Conservation (phyloP, 805 yeast species). For the Myxozyma neglecta region DNA sequence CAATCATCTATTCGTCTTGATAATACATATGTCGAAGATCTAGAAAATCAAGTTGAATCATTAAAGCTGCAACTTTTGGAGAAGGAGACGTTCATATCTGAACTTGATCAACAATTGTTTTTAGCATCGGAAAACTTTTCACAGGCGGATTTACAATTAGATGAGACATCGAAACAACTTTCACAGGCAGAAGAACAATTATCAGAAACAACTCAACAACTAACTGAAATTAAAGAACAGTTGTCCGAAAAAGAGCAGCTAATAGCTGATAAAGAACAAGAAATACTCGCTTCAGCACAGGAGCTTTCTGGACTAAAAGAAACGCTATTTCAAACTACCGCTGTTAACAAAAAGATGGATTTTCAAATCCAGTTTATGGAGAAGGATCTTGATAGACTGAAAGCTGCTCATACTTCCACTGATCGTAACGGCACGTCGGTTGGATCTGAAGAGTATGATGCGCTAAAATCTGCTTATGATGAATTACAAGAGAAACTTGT, state of each 20-base stretch:
- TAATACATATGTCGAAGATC: too few species aligned
- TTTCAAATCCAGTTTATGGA: conserved; percentile 44
- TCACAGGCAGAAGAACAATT: too few species aligned
- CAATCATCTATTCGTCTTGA: too few species aligned
- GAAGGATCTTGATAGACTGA: conserved; percentile 35
- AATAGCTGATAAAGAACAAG: conserved; percentile 44
- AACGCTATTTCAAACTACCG: conserved; percentile 16
- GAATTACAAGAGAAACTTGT: conserved; percentile 32
- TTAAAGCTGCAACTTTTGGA: too few species aligned
- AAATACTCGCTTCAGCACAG: conserved; percentile 48
- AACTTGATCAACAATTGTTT: too few species aligned
- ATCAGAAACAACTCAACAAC: too few species aligned
- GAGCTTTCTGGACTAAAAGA: conserved; percentile 36
- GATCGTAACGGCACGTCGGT: neutral
- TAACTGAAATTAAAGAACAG: neutral
- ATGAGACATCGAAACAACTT: too few species aligned
- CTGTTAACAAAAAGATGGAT: conserved; percentile 25
- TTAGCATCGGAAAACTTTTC: too few species aligned
- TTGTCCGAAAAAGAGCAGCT: conserved; percentile 32
- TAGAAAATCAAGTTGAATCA: too few species aligned
- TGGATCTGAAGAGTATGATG: neutral
- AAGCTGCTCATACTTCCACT: conserved; percentile 25
- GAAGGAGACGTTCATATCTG: too few species aligned
- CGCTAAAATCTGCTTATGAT: conserved; percentile 31
- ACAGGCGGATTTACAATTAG: too few species aligned